A percentile compares a stretch with the other conserved stretches of the same genome.
These are phyloP conservation scores for Paecilomyces dactylethromorphus DNA, from an alignment of 2,329 filamentous ascomycete species.

Conservation along the genomic window DNA sequence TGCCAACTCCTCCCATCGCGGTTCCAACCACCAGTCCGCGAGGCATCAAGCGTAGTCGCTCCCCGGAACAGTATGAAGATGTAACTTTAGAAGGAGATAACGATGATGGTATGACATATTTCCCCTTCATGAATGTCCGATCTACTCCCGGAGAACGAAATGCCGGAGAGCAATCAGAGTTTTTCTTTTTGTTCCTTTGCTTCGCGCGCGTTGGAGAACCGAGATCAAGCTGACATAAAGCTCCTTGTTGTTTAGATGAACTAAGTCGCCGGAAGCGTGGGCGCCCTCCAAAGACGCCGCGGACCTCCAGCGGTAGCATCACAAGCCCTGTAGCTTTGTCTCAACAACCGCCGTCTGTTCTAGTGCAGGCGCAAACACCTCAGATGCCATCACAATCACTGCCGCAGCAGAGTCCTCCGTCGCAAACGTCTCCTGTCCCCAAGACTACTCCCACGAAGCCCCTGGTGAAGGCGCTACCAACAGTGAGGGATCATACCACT, in stretches of 20 bases:
- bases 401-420: conserved; percentile 41
- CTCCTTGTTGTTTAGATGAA: conserved; percentile 23
- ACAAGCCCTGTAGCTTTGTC: conserved; percentile 13
- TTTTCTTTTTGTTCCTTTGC: conserved; percentile 31
- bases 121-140: conserved; percentile 17
- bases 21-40: conserved; percentile 55
- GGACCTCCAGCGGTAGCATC: conserved; percentile 25
- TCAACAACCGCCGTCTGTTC: conserved; percentile 21
- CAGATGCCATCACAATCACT: conserved; percentile 33
- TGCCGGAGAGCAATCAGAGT: conserved; percentile 9
- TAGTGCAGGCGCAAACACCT: conserved; percentile 31
- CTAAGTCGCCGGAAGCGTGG: conserved; percentile 44
- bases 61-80: conserved; percentile 61
- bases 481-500: conserved; percentile 93
- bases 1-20: conserved; percentile 35
- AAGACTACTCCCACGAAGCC: conserved; percentile 74
- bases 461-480: conserved; percentile 88
- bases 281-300: conserved; percentile 43
- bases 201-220: conserved; percentile 24
- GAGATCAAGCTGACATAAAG: conserved; percentile 3
- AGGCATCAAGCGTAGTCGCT: conserved; percentile 73
- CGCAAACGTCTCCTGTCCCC: conserved; percentile 56
- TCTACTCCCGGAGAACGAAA: background rate
- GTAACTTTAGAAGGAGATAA: conserved; percentile 52
- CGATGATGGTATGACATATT: conserved; percentile 65